Conservation (phyloP, 208 protist genomes). For the Acanthamoeba culbertsoni region DNA sequence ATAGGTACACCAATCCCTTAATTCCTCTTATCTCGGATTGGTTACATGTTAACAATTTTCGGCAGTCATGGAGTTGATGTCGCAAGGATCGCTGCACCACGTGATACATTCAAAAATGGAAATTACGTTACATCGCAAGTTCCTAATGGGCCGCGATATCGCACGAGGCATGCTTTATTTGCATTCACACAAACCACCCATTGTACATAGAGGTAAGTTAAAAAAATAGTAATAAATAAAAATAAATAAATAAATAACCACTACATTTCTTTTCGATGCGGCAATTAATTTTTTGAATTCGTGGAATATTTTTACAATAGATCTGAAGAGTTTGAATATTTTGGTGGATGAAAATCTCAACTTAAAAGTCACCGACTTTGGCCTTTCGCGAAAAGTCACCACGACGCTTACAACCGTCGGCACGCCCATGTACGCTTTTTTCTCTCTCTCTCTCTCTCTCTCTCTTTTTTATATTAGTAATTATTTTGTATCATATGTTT, state of each 20-base stretch:
- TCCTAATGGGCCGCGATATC: constrained; percentile 23
- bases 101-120: not conserved
- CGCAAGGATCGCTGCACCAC: not conserved
- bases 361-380: constrained; percentile 26
- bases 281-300: no score
- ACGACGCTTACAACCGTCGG: not conserved
- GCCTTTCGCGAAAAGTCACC: not conserved
- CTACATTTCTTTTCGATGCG: no score
- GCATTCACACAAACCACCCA: not conserved
- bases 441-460: not conserved
- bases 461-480: not conserved
- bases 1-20: not conserved
- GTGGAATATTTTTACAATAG: no score
- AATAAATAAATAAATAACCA: not conserved
- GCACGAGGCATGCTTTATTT: constrained; percentile 2
- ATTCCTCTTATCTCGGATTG: not conserved
- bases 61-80: constrained; percentile 11
- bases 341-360: not conserved
- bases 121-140: not conserved
- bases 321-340: not conserved
- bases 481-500: not conserved
- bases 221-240: not conserved
- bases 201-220: constrained; percentile 5
- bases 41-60: not conserved
- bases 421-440: not conserved